These are phyloP conservation scores for Syzygium aromaticum DNA, from an alignment of 345 rosid genomes.

Conservation along the genomic window DNA sequence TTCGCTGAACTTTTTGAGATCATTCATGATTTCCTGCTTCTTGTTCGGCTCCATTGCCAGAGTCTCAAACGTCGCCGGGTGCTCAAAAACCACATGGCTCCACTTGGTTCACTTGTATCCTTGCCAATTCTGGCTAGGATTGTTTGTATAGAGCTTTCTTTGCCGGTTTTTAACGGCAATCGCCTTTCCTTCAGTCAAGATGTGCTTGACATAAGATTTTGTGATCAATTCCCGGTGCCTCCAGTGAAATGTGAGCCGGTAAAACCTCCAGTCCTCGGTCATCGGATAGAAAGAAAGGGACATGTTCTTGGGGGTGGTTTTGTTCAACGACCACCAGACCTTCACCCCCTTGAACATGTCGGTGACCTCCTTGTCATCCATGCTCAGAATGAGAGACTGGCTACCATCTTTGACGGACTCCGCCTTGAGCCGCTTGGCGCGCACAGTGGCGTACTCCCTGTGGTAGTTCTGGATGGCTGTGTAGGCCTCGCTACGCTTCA, in stretches of 20 bases:
- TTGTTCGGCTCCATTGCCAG: constrained; percentile 47
- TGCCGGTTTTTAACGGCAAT: constrained; percentile 21
- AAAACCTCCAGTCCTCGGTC: constrained; percentile 21
- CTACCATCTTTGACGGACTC: constrained; percentile 22
- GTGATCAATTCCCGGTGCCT: constrained; percentile 27
- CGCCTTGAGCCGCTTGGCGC: constrained; percentile 42
- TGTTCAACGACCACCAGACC: constrained; percentile 34
- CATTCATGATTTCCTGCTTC: constrained; percentile 42
- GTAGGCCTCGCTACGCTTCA: constrained; percentile 30
- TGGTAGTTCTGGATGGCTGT: constrained; percentile 31
- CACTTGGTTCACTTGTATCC: constrained; percentile 14
- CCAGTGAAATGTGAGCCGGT: constrained; percentile 34
- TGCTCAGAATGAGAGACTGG: constrained; percentile 24
- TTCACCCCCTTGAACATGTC: constrained; percentile 28
- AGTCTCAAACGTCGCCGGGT: constrained; percentile 49
- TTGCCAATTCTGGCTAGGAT: constrained; percentile 13
- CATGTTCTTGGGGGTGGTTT: neutral
- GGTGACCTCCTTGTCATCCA: constrained; percentile 39
- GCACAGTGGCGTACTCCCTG: constrained; percentile 13
- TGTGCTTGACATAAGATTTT: constrained; percentile 15
- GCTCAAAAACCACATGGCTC: constrained; percentile 33
- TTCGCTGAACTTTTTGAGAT: constrained; percentile 33
- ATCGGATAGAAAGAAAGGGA: constrained; percentile 15
- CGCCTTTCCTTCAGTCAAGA: constrained; percentile 31
- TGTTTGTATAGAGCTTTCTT: constrained; percentile 40